Conservation (phyloP, 441 rosid genomes). For the Raphanus hybrid region DNA sequence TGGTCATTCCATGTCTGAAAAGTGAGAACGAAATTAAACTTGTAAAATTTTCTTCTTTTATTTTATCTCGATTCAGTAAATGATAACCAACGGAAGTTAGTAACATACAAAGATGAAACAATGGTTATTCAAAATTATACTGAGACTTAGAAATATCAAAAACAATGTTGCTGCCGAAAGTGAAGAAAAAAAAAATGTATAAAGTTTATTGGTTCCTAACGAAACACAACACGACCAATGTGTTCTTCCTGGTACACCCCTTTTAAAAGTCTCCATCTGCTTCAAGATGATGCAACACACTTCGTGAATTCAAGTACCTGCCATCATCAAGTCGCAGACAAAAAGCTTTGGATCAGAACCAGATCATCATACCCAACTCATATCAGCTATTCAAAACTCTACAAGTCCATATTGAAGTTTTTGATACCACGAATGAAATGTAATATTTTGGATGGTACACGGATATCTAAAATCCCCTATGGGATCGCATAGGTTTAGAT, state of each 20-base stretch:
- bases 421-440: too few species aligned
- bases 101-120: slow-evolving; percentile 19
- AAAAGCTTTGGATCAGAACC: slow-evolving; percentile 8
- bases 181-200: slow-evolving; percentile 12
- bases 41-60: neutral
- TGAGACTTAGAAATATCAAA: neutral
- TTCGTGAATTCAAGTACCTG: slow-evolving; percentile 36
- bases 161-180: neutral
- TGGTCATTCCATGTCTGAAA: neutral
- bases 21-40: neutral
- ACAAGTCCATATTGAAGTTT: too few species aligned
- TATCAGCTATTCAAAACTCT: slow-evolving; percentile 1
- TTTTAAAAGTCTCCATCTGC: slow-evolving; percentile 23
- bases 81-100: neutral
- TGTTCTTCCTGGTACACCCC: slow-evolving; percentile 45
- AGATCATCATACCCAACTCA: slow-evolving; percentile 17
- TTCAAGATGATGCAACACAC: slow-evolving; percentile 31
- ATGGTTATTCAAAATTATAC: slow-evolving; percentile 3
- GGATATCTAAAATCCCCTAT: neutral
- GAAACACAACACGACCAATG: slow-evolving; percentile 30
- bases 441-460: too few species aligned
- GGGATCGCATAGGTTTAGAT: neutral
- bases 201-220: slow-evolving; percentile 14
- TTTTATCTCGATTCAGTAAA: neutral
- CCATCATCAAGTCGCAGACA: slow-evolving; percentile 27